Evolutionary conservation across 2,329 filamentous ascomycete genomes (phyloP), one percentile per base, ranked within the genome.

Genomic region (Podosphaera xanthii): DNA sequence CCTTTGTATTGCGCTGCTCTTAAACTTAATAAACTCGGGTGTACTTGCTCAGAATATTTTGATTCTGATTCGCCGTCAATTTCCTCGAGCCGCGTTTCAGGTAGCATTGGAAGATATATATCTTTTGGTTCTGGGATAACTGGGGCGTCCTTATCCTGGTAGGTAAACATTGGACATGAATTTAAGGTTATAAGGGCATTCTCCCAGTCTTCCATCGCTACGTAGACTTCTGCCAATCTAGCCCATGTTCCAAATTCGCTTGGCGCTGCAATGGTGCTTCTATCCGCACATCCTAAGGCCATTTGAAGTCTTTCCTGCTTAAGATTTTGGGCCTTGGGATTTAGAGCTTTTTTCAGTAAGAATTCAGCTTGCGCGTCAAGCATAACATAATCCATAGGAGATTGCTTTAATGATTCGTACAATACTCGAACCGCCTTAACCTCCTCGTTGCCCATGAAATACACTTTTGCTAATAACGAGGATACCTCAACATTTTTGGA

Each of bases 151-250:
- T 96, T 97, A 72, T 98, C 92, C 71, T 97, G 92, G 71, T 98
- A 97, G 5, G 92, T 98, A 71, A 98, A 98, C 92, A 98, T 98
- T 7, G 92, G 92, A 71, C 92, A 98, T 22, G 92, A 98, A 73
- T 98, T 98, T 58, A 98, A 77, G 3, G 92, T 97, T 4, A 94
- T 83, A 33, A 98, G 78, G 0, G 92, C 92, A 65, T 97, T 82
- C 68, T 97, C 92, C 89, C 92, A 98, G 69, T 94, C 87, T 70
- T 98, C 92, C 72, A 94, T 81, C 57, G 84, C 81, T 59, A 97
- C 87, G 66, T 98, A 98, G 38, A 97, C 86, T 69, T 97, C 88
- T 2, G 90, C 90, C 63, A 98, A 73, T 60, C 90, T 79, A 60
- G 92, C 91, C 92, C 92, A 98, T 0, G 92, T 97, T 59, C 87